These are phyloP conservation scores for Hirschioporus abietinus DNA, from an alignment of 768 basidiomycete species.

Conservation along the genomic window DNA sequence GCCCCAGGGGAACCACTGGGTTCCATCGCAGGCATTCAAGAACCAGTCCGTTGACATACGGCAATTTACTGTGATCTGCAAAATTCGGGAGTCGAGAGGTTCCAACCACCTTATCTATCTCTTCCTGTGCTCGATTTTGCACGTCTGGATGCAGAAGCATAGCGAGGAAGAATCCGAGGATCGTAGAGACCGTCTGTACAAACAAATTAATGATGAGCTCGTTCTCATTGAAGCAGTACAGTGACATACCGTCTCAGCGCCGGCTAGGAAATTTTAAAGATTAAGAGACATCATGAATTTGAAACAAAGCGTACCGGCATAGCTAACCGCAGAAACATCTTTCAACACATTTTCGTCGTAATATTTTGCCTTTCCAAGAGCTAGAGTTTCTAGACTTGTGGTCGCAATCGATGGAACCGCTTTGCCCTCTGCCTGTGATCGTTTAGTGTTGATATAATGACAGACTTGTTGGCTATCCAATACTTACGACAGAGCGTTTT, in stretches of 20 bases:
- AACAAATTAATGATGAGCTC: neutral
- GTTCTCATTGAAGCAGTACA: neutral
- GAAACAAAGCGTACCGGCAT: neutral
- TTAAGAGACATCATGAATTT: neutral
- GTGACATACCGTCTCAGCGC: neutral
- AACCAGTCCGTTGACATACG: neutral
- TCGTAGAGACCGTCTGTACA: neutral
- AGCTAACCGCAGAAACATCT: neutral
- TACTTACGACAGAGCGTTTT: slow-evolving; percentile 37
- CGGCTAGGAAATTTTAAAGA: neutral
- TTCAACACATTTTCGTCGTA: slow-evolving; percentile 13
- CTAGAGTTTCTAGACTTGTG: slow-evolving; percentile 26
- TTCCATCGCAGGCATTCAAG: slow-evolving; percentile 32
- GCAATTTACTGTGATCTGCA: neutral
- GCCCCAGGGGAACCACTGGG: slow-evolving; percentile 32
- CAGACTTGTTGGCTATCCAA: neutral
- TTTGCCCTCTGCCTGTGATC: slow-evolving; percentile 24
- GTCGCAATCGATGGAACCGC: slow-evolving; percentile 41
- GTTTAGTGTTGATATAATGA: neutral
- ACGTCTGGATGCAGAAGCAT: neutral
- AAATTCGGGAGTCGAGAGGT: neutral
- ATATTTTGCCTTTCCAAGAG: slow-evolving; percentile 10
- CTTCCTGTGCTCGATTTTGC: neutral
- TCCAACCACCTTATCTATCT: neutral
- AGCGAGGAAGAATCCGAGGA: neutral